These are phyloP conservation scores for Boletellus ananas DNA, from an alignment of 768 basidiomycete genomes.

Conservation along the genomic window DNA sequence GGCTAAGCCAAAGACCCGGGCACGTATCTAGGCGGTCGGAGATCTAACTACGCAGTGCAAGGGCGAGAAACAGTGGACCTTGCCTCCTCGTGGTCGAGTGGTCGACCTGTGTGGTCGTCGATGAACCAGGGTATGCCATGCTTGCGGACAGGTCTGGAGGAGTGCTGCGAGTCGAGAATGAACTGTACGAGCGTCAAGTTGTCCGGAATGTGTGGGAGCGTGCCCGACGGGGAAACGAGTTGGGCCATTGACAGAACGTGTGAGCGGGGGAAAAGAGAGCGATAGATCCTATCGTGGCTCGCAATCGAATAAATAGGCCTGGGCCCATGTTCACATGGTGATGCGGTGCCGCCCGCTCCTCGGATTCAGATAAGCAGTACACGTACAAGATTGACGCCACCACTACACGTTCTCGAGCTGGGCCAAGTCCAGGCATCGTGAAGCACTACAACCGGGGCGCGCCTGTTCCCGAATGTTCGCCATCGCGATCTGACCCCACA, in stretches of 20 bases:
- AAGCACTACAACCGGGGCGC: conserved; percentile 12
- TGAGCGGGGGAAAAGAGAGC: no score
- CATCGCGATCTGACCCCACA: neutral
- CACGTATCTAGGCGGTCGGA: conserved; percentile 28
- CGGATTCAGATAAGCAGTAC: no score
- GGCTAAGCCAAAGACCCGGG: conserved; percentile 36
- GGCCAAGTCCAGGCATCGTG: no score
- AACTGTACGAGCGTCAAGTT: conserved; percentile 38
- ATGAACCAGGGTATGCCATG: conserved; percentile 36
- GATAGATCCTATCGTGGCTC: no score
- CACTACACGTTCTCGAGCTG: no score
- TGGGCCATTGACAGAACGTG: conserved; percentile 21
- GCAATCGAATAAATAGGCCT: neutral
- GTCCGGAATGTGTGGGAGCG: conserved; percentile 35
- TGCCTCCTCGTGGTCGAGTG: conserved; percentile 37
- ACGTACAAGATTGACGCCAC: no score
- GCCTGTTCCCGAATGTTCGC: neutral
- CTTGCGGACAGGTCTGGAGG: conserved; percentile 24
- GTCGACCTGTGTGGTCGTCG: conserved; percentile 38
- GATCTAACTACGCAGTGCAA: neutral
- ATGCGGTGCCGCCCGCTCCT: no score
- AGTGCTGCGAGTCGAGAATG: conserved; percentile 34
- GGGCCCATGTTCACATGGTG: neutral
- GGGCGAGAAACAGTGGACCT: neutral
- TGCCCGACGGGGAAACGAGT: conserved; percentile 26